Evolutionary conservation across 2,329 filamentous ascomycete genomes (phyloP), one percentile per base, ranked within the genome.

Genomic region (Fusarium anthophilum): DNA sequence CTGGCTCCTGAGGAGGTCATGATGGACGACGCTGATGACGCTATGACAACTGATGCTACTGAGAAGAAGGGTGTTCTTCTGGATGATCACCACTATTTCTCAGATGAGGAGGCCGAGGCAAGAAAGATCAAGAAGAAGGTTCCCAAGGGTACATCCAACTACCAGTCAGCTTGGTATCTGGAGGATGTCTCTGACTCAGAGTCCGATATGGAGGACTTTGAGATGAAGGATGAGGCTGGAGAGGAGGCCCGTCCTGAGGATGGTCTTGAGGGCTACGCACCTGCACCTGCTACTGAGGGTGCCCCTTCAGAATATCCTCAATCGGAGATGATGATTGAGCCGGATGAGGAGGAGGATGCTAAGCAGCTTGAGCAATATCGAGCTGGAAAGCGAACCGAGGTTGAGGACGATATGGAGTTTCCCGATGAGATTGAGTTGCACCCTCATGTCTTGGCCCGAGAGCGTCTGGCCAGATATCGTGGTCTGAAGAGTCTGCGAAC

Each of bases 71-170:
- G 96, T 73, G 96, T 99, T 3, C 85, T 99, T 45, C 87, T 99
- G 15, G 96, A 99, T 76, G 96, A 98, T 75, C 96, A 99, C 81
- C 96, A 98, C 81, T 99, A 99, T 82, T 99, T 98, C 80, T 95
- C 95, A 1, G 96, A 98, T 48, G 94, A 87, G 11, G 87, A 88
- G 47, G 86, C 91, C 60, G 79, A 82, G 53, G 79, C 78, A 24
- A 77, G 65, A 24, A 83, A 87, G 41, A 84, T 85, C 38, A 93
- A 94, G 12, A 96, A 92, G 83, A 90, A 91, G 71, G 84, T 99
- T 28, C 96, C 96, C 2, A 94, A 92, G 82, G 96, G 96, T 72
- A 99, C 96, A 6, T 98, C 96, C 44, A 91, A 92, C 63, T 98
- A 98, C 82, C 96, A 99, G 83, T 90, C 95, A 28, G 95, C 96